Evolutionary conservation across 352 stramenopile species (phyloP).

Genomic region (Globisporangium cylindrosporum): DNA sequence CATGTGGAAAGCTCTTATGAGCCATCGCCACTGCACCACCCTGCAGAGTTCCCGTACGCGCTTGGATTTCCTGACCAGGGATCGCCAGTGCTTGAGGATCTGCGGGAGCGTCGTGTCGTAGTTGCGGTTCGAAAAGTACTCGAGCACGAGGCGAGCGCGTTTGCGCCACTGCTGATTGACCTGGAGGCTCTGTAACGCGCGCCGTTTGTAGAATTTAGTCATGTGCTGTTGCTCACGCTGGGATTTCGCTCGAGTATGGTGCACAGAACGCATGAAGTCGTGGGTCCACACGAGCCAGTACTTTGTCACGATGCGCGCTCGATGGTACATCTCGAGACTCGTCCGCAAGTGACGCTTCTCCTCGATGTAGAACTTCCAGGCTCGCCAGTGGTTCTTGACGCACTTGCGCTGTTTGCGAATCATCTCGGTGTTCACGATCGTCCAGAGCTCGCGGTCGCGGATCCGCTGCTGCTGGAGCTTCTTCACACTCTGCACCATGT

Average conservation of each 20-base stretch:
- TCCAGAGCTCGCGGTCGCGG: constrained; percentile 53
- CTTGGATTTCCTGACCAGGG: constrained; percentile 1
- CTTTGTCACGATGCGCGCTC: constrained; percentile 53
- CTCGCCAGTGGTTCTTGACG: constrained; percentile 42
- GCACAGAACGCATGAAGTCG: constrained; percentile 30
- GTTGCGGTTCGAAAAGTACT: constrained; percentile 34
- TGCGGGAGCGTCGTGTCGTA: constrained; percentile 26
- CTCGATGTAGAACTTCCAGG: constrained; percentile 37
- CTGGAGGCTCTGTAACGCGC: constrained; percentile 15
- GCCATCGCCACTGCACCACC: background rate
- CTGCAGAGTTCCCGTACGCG: background rate
- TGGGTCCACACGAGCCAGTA: constrained; percentile 60
- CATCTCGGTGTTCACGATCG: constrained; percentile 57
- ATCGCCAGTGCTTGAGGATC: constrained; percentile 20
- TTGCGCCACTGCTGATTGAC: constrained; percentile 20
- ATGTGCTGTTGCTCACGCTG: background rate
- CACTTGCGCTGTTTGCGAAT: constrained; percentile 34
- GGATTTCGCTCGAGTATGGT: background rate
- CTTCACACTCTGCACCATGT: constrained; percentile 40
- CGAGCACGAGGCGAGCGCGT: constrained; percentile 29
- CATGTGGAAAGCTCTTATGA: background rate
- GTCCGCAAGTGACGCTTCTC: constrained; percentile 39
- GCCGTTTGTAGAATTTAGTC: constrained; percentile 13
- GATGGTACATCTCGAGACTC: constrained; percentile 46
- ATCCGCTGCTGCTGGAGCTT: constrained; percentile 41